phyloP scores from a whole-genome alignment of 495 filamentous ascomycete genomes.

The Daldinia concentrica region DNA sequence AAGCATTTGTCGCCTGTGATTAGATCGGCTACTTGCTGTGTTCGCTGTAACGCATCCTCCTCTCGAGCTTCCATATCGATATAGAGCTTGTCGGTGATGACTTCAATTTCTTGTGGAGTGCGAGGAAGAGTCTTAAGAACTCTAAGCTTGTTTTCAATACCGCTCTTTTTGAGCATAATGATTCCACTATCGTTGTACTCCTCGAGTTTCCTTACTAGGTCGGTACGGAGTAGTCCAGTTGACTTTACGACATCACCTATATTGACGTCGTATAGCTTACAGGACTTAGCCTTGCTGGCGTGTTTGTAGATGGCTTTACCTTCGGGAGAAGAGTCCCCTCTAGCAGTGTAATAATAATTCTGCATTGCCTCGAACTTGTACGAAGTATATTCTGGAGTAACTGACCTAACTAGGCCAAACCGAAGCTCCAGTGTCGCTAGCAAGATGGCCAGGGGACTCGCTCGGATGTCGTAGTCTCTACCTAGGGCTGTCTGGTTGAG shows the following conservation, averaged over 20 bases:
- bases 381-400: conserved; percentile 62
- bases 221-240: conserved; percentile 45
- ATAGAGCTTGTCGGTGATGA: conserved; percentile 56
- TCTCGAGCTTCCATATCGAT: conserved; percentile 59
- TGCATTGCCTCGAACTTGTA: conserved; percentile 57
- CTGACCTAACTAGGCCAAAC: conserved; percentile 62
- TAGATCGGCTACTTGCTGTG: conserved; percentile 58
- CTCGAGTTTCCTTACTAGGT: conserved; percentile 61
- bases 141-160: conserved; percentile 60
- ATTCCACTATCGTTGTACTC: conserved; percentile 54
- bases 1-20: conserved; percentile 60
- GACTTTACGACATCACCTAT: conserved; percentile 47
- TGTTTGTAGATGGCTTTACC: conserved; percentile 49
- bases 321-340: conserved; percentile 45
- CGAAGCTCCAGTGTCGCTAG: conserved; percentile 65
- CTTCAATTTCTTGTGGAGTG: conserved; percentile 47
- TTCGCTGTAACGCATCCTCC: conserved; percentile 56
- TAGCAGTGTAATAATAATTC: conserved; percentile 34
- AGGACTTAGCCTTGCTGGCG: conserved; percentile 46
- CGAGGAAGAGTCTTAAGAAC: conserved; percentile 57
- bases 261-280: conserved; percentile 52
- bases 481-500: conserved; percentile 52
- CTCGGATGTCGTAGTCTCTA: conserved; percentile 56
- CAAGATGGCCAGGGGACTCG: conserved; percentile 54
- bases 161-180: conserved; percentile 58